phyloP scores from a whole-genome alignment of 768 basidiomycete species.

The Clathrus columnatus region DNA sequence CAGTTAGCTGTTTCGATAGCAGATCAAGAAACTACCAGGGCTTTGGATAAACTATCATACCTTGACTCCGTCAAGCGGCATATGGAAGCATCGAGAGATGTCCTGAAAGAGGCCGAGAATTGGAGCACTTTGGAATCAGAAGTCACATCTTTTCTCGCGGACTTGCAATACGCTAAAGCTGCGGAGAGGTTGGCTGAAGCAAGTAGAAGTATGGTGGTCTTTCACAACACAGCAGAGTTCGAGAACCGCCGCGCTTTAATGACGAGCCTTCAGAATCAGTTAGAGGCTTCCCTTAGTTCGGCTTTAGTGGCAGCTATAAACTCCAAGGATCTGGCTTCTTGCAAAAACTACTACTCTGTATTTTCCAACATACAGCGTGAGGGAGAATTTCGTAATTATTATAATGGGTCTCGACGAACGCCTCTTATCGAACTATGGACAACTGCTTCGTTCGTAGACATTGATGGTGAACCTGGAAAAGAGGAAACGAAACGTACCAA shows the following conservation, averaged over 20 bases:
- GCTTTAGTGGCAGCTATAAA: slow-evolving; percentile 84
- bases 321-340: slow-evolving; percentile 61
- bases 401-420: slow-evolving; percentile 75
- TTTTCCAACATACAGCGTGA: slow-evolving; percentile 90
- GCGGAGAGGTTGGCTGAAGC: slow-evolving; percentile 91
- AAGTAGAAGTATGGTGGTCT: slow-evolving; percentile 80
- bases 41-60: slow-evolving; percentile 68
- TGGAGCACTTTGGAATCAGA: slow-evolving; percentile 95
- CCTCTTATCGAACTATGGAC: slow-evolving; percentile 64
- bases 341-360: slow-evolving; percentile 73
- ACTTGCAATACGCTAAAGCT: slow-evolving; percentile 72
- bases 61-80: slow-evolving; percentile 76
- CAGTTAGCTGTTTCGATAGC: slow-evolving; percentile 33
- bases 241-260: slow-evolving; percentile 78
- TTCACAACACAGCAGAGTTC: slow-evolving; percentile 87
- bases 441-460: slow-evolving; percentile 43
- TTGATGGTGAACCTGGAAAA: slow-evolving; percentile 25
- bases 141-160: slow-evolving; percentile 73
- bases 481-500: slow-evolving; percentile 23
- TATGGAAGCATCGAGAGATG: slow-evolving; percentile 86
- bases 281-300: slow-evolving; percentile 88
- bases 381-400: slow-evolving; percentile 88
- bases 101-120: slow-evolving; percentile 88
- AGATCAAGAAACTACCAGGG: slow-evolving; percentile 49
- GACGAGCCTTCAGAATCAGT: slow-evolving; percentile 90